Base-by-base conservation (phyloP, 2,329 filamentous ascomycete genomes). In the Onygenales sp. region DNA sequence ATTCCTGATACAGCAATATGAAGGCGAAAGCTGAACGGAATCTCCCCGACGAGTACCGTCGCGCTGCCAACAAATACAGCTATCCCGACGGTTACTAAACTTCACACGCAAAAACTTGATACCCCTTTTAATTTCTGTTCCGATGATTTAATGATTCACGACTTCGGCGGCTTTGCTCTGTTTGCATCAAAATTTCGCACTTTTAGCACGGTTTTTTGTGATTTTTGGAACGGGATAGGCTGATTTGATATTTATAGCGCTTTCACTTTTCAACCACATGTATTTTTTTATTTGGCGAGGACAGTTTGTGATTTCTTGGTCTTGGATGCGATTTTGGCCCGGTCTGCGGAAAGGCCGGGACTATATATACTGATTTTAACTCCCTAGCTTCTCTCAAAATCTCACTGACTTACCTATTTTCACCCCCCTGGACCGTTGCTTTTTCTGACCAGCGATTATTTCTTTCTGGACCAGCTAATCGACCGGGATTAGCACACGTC, bases 11-110 rank as follows among this genome's bases (percentile, higher is more conserved):
- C 51, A 65, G 63, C 32, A 54, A 58, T 14, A 63, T 65, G 63
- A 66, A 65, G 58, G 47, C 59, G 46, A 63, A 63, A 55, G 63
- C 63, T 9, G 62, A 65, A 55, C 61, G 58, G 43, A 59, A 54
- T 36, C 58, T 65, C 43, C 61, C 63, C 11, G 60, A 63, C 14
- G 64, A 65, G 42, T 66, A 66, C 56, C 60, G 61, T 32, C 52
- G 55, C 54, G 64, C 63, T 10, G 42, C 50, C 51, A 62, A 51
- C 53, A 61, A 64, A 55, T 58, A 59, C 44, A 45, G 51, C 40
- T 62, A 62, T 55, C 56, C 55, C 37, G 58, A 59, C 33, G 60
- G 60, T 52, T 57, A 56, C 52, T 63, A 47, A 53, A 37, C 17
- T 31, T 52, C 49, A 33, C 34, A 14, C 44, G 44, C 37, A 39